Base-by-base conservation (phyloP, 202 grass and related monocot genomes). In the Schoenoplectus triqueter region DNA sequence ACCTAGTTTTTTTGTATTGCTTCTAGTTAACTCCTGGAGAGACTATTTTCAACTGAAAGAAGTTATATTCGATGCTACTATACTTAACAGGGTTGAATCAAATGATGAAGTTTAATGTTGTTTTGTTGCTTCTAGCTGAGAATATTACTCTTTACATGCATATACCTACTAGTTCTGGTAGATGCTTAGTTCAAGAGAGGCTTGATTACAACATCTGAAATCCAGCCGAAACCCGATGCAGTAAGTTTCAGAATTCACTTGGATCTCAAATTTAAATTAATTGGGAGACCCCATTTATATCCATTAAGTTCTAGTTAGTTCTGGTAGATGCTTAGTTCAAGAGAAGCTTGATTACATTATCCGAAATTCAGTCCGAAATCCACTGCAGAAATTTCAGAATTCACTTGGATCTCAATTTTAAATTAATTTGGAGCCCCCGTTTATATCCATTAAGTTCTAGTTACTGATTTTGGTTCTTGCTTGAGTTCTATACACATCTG, bases 401-500 rank as follows among this genome's bases (percentile, higher is more conserved):
- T 50, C 19, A 39, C 56, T 76, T 40, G 47, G 71, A 74, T 74
- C 7, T 2, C 10, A 56, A 40, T 13, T 55, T 71, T 56, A 40
- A 6, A 31, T 55, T 22, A 56, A 77, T 55, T 75, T 75, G 49
- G 8, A 21, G 6, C 49, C 50, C 13, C 49, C 50, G 39, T 77
- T 77, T 56, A 77, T 40, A 40, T 20, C 73, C 49, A 56, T 56
- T 56, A 39, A 56, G 2, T 73, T 56, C 18, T 55, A 51, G 7
- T 21, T 52, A 73, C 48, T 31, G 73, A 10, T 14, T 77, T 76
- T 22, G 73, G 50, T 31, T 7, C 5, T 40, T 57, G 20, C 51
- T 56, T 14, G 21, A 77, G 71, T 77, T 77, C 11, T 57, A 77
- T 77, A 20, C 49, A 77, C 3, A 77, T 40, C 50, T 57, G 51